Evolutionary conservation across 345 rosid genomes (phyloP).

Genomic region (Eucalyptus regnans): DNA sequence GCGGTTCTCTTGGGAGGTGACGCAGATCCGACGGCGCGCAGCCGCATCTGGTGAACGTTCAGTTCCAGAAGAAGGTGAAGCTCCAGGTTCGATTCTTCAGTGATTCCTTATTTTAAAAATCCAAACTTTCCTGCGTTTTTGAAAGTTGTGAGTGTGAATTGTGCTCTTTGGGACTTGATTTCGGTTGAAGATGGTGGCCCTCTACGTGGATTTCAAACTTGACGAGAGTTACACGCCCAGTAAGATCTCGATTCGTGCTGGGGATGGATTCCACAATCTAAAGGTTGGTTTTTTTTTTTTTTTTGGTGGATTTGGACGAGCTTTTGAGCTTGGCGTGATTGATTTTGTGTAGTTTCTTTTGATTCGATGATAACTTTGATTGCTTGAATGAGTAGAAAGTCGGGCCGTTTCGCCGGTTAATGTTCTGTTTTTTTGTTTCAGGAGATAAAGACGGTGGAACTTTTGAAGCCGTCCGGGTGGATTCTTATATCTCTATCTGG

Average conservation of each 20-base stretch:
- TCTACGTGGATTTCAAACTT: conserved; percentile 86
- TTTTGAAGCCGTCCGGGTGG: conserved; percentile 88
- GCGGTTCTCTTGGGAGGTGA: background rate
- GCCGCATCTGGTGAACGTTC: conserved; percentile 90
- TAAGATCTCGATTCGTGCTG: conserved; percentile 78
- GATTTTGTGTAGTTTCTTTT: background rate
- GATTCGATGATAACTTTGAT: background rate
- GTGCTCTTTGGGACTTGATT: background rate
- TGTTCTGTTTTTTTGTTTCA: background rate
- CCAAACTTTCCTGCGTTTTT: background rate
- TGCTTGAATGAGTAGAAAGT: background rate
- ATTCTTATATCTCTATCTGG: conserved; percentile 65
- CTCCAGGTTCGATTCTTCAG: conserved; percentile 39
- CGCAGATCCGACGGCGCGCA: conserved; percentile 92
- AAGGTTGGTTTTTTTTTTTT: conserved; percentile 32
- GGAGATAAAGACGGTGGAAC: conserved; percentile 87
- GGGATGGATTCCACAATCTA: conserved; percentile 90
- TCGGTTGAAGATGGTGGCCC: conserved; percentile 43
- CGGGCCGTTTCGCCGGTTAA: background rate
- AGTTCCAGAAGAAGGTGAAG: conserved; percentile 92
- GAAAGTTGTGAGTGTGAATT: background rate
- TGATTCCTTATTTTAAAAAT: background rate
- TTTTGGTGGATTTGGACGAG: background rate
- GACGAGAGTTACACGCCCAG: conserved; percentile 94
- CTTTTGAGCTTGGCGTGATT: background rate